These are phyloP conservation scores for Rhodotorula mucilaginosa DNA, from an alignment of 1,284 basidiomycete species.

Conservation along the genomic window DNA sequence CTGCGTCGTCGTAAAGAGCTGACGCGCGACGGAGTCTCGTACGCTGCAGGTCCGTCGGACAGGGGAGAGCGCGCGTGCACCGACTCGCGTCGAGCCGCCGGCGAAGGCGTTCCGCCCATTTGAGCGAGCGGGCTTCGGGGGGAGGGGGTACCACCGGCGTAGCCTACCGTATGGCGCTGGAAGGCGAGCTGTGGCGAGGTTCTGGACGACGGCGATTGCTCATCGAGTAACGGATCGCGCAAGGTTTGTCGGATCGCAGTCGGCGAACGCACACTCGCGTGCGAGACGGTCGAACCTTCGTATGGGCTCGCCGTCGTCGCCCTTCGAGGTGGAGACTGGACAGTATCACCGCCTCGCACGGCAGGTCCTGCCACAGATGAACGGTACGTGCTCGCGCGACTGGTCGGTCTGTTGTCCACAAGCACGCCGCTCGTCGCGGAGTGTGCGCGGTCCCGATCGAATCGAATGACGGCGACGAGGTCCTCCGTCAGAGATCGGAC, in stretches of 20 bases:
- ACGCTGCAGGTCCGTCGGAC: not conserved
- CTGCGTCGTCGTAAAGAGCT: not conserved
- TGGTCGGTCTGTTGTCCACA: constrained; percentile 9
- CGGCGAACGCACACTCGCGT: constrained; percentile 14
- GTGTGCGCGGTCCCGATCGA: constrained; percentile 37
- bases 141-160: not conserved
- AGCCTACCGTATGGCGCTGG: constrained; percentile 6
- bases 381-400: constrained; percentile 16
- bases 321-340: constrained; percentile 20
- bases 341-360: not conserved
- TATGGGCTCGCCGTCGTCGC: constrained; percentile 17
- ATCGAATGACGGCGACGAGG: constrained; percentile 39
- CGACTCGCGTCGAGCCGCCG: constrained; percentile 4
- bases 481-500: constrained; percentile 43
- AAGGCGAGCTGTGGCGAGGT: not conserved
- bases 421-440: constrained; percentile 1
- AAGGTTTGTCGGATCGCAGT: constrained; percentile 12
- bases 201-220: not conserved
- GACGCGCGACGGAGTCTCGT: constrained; percentile 8
- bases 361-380: not conserved
- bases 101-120: constrained; percentile 2
- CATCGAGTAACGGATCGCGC: constrained; percentile 22
- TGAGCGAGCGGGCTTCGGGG: not conserved
- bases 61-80: not conserved
- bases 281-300: constrained; percentile 21